phyloP scores from a whole-genome alignment of 2,329 filamentous ascomycete genomes.

The Colletotrichum sp. region DNA sequence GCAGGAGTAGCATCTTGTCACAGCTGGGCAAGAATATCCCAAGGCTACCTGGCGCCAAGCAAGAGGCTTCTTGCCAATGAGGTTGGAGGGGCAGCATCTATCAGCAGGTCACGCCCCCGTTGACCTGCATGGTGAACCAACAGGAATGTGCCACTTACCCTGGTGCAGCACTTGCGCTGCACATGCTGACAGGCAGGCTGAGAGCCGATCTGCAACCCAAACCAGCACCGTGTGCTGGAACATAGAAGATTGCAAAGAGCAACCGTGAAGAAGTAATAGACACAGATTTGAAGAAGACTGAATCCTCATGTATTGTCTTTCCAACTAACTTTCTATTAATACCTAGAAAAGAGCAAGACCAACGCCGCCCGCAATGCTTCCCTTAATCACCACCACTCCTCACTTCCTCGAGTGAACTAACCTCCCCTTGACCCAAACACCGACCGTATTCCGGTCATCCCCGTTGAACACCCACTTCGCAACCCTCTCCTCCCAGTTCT shows the following conservation, averaged over 20 bases:
- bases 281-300: not conserved
- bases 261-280: too few species aligned
- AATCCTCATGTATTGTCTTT: not conserved
- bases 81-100: rapidly evolving
- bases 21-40: not conserved
- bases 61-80: not conserved
- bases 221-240: too few species aligned
- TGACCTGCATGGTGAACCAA: not conserved
- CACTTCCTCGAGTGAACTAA: conserved; percentile 70
- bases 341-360: rapidly evolving
- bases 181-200: not conserved
- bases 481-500: conserved; percentile 83
- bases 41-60: not conserved
- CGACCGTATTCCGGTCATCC: conserved; percentile 87
- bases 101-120: not conserved
- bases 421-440: conserved; percentile 87
- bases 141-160: not conserved
- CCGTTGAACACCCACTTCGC: conserved; percentile 96
- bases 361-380: not conserved
- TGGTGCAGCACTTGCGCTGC: not conserved
- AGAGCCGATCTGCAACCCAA: rapidly evolving
- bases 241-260: too few species aligned
- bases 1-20: not conserved
- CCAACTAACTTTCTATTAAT: not conserved
- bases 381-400: not conserved